Conservation (phyloP, 202 grass and related monocot species). For the Carex arenaria region DNA sequence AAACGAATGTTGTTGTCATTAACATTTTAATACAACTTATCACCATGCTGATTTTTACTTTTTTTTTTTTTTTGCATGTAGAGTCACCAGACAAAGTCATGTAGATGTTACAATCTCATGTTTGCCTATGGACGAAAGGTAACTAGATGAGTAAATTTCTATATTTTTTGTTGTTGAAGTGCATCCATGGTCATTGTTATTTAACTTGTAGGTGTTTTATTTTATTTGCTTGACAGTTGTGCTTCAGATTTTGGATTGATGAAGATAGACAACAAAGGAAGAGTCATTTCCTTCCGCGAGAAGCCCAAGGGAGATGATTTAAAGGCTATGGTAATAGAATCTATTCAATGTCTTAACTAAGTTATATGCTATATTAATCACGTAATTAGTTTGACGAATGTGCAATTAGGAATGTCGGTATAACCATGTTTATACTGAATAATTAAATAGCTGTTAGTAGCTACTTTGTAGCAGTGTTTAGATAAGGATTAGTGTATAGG, state of each 20-base stretch:
- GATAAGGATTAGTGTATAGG: constrained; percentile 23
- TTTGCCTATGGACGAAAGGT: constrained; percentile 54
- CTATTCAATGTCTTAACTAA: not conserved
- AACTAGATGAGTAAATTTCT: constrained; percentile 10
- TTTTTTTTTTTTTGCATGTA: constrained; percentile 34
- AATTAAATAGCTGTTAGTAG: constrained; percentile 37
- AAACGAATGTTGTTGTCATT: not conserved
- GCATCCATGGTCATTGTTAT: not conserved
- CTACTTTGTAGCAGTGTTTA: not conserved
- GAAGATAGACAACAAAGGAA: too few relatives aligned
- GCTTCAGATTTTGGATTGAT: not conserved
- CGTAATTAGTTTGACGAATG: not conserved
- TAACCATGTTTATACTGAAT: not conserved
- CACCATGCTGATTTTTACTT: not conserved
- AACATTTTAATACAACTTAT: not conserved
- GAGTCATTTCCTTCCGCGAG: too few relatives aligned
- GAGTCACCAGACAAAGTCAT: constrained; percentile 59
- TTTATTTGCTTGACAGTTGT: too few relatives aligned
- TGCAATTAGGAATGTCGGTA: not conserved
- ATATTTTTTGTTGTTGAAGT: not conserved
- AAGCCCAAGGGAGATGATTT: too few relatives aligned
- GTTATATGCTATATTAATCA: not conserved
- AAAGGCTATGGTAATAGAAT: too few relatives aligned
- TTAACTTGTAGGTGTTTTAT: not conserved
- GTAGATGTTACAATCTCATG: constrained; percentile 44